phyloP scores from a whole-genome alignment of 768 basidiomycete genomes.

The Crepidotus variabilis region DNA sequence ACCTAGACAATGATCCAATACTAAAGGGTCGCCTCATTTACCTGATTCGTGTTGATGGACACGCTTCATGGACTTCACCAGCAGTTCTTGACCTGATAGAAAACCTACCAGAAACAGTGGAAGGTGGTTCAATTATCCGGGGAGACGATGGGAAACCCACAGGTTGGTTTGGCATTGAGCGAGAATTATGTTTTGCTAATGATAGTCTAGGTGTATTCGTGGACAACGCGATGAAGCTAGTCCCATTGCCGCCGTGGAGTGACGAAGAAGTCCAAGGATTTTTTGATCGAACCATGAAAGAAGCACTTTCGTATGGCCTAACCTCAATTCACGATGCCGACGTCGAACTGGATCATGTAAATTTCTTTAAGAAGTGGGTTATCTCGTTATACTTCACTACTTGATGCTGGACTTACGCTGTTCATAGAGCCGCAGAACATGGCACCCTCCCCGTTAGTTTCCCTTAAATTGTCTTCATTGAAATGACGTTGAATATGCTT shows the following conservation, averaged over 20 bases:
- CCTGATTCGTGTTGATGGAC: slow-evolving; percentile 75
- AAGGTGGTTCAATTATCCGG: slow-evolving; percentile 75
- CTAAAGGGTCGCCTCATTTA: slow-evolving; percentile 70
- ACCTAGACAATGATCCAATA: slow-evolving; percentile 66
- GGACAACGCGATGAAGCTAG: slow-evolving; percentile 83
- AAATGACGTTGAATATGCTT: not conserved
- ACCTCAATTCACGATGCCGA: slow-evolving; percentile 87
- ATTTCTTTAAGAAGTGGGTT: slow-evolving; percentile 62
- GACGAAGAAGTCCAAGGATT: slow-evolving; percentile 54
- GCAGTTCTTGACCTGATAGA: slow-evolving; percentile 64
- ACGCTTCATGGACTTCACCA: slow-evolving; percentile 84
- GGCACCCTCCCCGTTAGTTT: slow-evolving; percentile 62
- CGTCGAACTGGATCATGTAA: slow-evolving; percentile 43
- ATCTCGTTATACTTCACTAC: not conserved
- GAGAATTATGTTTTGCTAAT: not conserved
- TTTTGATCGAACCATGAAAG: slow-evolving; percentile 58
- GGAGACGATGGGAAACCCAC: slow-evolving; percentile 62
- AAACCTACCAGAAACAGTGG: slow-evolving; percentile 55
- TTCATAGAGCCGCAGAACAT: slow-evolving; percentile 60
- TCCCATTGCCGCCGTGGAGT: slow-evolving; percentile 63
- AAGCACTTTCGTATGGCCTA: slow-evolving; percentile 76
- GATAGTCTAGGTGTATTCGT: slow-evolving; percentile 61
- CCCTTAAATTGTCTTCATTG: no score
- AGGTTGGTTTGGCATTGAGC: slow-evolving; percentile 35
- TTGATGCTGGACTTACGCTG: not conserved